Base-by-base conservation (phyloP, 1,139 yeast species). In the Saccharomyces hybrid region DNA sequence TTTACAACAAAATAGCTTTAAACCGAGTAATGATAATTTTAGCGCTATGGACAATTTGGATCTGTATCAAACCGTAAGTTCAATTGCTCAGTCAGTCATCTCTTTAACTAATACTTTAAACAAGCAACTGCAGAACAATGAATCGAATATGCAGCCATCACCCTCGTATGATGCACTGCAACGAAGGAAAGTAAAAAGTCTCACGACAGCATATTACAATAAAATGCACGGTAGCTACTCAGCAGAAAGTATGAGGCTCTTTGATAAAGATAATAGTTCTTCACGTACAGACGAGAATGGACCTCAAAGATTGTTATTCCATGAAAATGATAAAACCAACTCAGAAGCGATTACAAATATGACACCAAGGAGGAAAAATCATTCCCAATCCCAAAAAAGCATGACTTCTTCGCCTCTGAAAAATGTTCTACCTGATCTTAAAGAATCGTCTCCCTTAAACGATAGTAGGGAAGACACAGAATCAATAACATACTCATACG, bases 1-100 rank as follows among this genome's bases (percentile, higher is more conserved):
- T n/a, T n/a, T 34, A 23, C 52, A 51, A 38, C 59, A 56, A 25
- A 26, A n/a, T 11, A 26, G 14, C n/a, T 31, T 28, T 9, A 44
- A 44, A 26, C 41, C 49, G 20, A 16, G 44, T 23, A 42, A 20
- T 11, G 44, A 14, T 29, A 31, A 48, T 38, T 64, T 61, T 41
- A 66, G 65, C 51, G 69, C 69, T 2, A 62, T 69, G 63, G 73
- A 69, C 53, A 69, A 68, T 51, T 52, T 69, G 44, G 68, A 69
- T 52, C 48, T 69, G 31, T 69, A 68, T 53, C 65, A 63, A 51
- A 68, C 71, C 1, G 71, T 68, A 1, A 65, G 62, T 46, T 59
- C 69, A 1, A 64, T 68, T 48, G 71, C 71, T 0, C 64, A 64
- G 48, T 65, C 71, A 1, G 71, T 69, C 2, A 56, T 66, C 7